Conservation (phyloP, 768 basidiomycete species). For the Collybia mongolica region DNA sequence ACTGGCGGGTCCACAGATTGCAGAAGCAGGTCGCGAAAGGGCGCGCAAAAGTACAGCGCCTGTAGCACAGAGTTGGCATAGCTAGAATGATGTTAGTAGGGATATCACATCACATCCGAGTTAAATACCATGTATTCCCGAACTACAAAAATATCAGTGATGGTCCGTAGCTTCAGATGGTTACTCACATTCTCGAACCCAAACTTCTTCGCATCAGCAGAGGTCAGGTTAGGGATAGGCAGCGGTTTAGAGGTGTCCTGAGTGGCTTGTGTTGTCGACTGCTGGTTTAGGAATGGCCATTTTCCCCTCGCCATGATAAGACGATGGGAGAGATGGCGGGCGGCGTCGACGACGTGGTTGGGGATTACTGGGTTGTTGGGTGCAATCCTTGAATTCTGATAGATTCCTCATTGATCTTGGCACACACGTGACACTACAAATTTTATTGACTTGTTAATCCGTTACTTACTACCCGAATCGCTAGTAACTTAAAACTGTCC, state of each 20-base stretch:
- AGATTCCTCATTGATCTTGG: too few relatives aligned
- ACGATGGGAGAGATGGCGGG: neutral
- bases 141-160: conserved; percentile 50
- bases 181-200: conserved; percentile 93
- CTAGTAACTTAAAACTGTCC: too few relatives aligned
- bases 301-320: conserved; percentile 28
- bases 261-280: conserved; percentile 10
- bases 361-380: neutral
- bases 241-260: conserved; percentile 27
- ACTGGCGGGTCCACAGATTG: conserved; percentile 58
- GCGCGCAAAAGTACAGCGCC: conserved; percentile 91
- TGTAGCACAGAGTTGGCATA: conserved; percentile 99
- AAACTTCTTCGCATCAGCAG: conserved; percentile 83
- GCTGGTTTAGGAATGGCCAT: conserved; percentile 31
- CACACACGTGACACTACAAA: too few relatives aligned
- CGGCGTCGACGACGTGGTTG: neutral
- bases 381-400: too few relatives aligned
- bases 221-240: conserved; percentile 36
- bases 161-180: neutral
- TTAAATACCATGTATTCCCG: conserved; percentile 86
- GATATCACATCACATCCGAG: conserved; percentile 14
- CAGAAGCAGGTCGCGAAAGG: conserved; percentile 89
- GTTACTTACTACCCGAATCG: too few relatives aligned
- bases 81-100: conserved; percentile 40
- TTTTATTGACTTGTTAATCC: too few relatives aligned